phyloP scores from a whole-genome alignment of 2,329 filamentous ascomycete genomes.

The Colletotrichum echinochloae region DNA sequence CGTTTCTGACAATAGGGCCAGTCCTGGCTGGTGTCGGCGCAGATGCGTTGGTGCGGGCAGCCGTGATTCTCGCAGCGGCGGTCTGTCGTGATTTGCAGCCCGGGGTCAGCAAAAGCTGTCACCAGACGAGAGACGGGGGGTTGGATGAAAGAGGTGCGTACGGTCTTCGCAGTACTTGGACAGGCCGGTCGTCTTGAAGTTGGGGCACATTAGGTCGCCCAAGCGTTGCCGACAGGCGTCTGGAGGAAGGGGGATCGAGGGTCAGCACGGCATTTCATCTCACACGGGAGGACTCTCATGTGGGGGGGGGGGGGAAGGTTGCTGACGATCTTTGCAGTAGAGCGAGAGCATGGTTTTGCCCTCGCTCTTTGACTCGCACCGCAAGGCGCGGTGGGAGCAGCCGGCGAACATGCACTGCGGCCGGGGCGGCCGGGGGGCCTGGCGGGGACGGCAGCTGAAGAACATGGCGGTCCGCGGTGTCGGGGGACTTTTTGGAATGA shows the following conservation, averaged over 20 bases:
- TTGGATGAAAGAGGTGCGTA: background rate
- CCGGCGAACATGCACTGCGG: constrained; percentile 26
- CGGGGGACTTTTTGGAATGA: background rate
- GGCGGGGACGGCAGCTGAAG: constrained; percentile 38
- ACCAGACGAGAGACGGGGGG: background rate
- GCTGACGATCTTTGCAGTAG: constrained; percentile 42
- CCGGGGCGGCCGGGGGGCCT: background rate
- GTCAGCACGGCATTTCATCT: background rate
- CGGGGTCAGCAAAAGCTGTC: background rate
- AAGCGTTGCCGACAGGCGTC: constrained; percentile 42
- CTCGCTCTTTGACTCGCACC: constrained; percentile 33
- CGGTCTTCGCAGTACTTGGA: constrained; percentile 41
- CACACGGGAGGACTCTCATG: too few species aligned
- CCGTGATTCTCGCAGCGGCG: constrained; percentile 35
- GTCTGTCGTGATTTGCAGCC: constrained; percentile 5
- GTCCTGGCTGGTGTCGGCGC: constrained; percentile 28
- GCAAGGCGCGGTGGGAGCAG: constrained; percentile 34
- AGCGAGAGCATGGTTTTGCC: constrained; percentile 23
- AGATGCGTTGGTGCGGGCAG: constrained; percentile 30
- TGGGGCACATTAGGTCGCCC: constrained; percentile 41
- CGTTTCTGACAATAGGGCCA: constrained; percentile 42
- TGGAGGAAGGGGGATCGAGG: background rate
- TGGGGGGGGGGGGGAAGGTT: too few species aligned
- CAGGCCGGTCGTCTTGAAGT: constrained; percentile 28
- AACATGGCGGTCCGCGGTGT: constrained; percentile 30